Conservation (phyloP, 2,329 filamentous ascomycete genomes). For the Claviceps sp. region DNA sequence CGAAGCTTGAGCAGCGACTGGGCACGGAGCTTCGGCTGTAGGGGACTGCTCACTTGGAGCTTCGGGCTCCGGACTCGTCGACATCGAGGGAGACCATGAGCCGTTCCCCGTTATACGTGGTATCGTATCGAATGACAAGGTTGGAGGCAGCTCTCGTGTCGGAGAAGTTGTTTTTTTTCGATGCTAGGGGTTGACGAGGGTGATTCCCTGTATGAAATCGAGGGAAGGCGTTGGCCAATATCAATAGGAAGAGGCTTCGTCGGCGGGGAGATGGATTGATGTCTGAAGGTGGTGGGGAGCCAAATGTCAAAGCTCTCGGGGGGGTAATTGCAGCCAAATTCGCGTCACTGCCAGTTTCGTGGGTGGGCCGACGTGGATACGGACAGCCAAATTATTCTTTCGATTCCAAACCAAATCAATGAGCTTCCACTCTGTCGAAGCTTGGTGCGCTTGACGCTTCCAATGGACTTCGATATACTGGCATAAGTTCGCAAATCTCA, state of each 20-base stretch:
- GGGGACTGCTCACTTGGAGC: constrained; percentile 14
- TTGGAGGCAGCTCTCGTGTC: not conserved
- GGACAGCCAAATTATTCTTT: not conserved
- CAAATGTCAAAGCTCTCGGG: not conserved
- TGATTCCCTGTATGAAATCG: not conserved
- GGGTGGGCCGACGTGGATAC: too few species aligned
- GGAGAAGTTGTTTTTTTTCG: not conserved
- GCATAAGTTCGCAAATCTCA: not conserved
- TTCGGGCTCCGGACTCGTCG: constrained; percentile 23
- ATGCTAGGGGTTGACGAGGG: not conserved
- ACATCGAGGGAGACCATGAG: constrained; percentile 15
- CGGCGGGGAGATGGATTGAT: not conserved
- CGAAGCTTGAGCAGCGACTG: constrained; percentile 5
- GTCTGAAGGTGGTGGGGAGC: not conserved
- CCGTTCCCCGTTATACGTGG: not conserved
- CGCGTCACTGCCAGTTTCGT: not conserved
- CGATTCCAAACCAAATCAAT: too few species aligned
- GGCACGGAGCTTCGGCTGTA: not conserved
- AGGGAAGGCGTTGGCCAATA: too few species aligned
- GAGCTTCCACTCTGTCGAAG: not conserved
- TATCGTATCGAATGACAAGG: not conserved
- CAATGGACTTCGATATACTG: not conserved
- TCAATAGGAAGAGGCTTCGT: not conserved
- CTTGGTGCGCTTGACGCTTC: not conserved
- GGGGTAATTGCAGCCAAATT: not conserved